These are phyloP conservation scores for Vickermania ingenoplastis DNA, from an alignment of 208 protist species.

Conservation along the genomic window DNA sequence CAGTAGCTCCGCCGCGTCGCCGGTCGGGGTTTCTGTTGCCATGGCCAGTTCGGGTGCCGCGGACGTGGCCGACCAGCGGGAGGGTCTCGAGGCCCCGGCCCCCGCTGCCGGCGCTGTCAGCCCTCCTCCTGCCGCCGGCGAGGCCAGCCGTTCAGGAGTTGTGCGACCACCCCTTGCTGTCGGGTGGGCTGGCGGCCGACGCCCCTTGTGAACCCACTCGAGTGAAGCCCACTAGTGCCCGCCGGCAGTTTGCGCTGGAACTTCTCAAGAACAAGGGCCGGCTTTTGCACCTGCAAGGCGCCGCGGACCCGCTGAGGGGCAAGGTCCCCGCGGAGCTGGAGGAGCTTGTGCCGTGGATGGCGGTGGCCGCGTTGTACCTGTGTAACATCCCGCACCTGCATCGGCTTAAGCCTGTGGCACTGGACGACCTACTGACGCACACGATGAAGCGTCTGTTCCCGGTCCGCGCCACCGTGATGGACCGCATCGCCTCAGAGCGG, in stretches of 20 bases:
- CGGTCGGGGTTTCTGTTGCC: neutral
- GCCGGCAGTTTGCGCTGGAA: neutral
- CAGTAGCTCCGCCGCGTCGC: too few species aligned
- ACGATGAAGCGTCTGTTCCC: conserved; percentile 1
- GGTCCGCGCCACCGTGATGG: conserved; percentile 8
- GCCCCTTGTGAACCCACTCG: neutral
- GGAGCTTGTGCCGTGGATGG: neutral
- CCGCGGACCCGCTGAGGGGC: neutral
- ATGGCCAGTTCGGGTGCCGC: neutral
- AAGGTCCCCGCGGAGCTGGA: neutral
- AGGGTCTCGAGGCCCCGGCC: neutral
- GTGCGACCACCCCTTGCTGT: conserved; percentile 19
- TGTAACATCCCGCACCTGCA: neutral
- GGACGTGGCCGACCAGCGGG: neutral
- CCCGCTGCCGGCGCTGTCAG: neutral
- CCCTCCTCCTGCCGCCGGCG: neutral
- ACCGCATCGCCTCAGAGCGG: conserved; percentile 1
- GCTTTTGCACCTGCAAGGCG: neutral
- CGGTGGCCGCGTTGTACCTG: conserved; percentile 1
- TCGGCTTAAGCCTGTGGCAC: neutral
- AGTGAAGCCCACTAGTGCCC: neutral
- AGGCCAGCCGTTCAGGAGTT: conserved; percentile 6
- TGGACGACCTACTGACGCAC: neutral
- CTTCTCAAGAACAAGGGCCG: neutral
- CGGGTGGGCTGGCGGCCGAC: conserved; percentile 5